Evolutionary conservation across 371 early-diverging fungal species (phyloP), one percentile per base, ranked within the genome.

Genomic region (Rhizopus delemar): DNA sequence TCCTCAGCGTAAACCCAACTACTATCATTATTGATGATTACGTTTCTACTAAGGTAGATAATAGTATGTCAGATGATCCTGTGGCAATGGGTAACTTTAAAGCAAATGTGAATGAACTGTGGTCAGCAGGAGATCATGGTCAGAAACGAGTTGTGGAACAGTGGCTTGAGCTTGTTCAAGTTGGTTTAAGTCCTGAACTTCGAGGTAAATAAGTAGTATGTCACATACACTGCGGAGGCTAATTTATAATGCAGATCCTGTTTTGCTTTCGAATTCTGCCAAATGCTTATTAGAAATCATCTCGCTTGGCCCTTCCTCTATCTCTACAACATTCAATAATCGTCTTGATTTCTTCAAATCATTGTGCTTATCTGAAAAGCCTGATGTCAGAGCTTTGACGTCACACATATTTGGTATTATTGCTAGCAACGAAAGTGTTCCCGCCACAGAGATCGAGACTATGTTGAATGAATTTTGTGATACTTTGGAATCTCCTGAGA

Each of bases 361-460:
- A 0, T 85, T 88, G 38, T 58, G 88, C 16, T 60, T 77, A 0
- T 86, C 89, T 0, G 70, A 83, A 7, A 88, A 87, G 53, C 41
- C 74, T 4, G 91, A 90, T 34, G 85, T 90, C 2, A 77, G 91
- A 31, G 68, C 62, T 12, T 66, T 81, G 15, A 87, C 88, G 73
- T 86, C 90, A 0, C 89, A 88, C 49, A 80, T 91, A 11, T 81
- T 91, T 53, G 92, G 90, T 48, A 86, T 93, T 32, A 77, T 92
- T 34, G 82, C 85, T 6, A 91, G 91, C n/a, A 71, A 71, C 15
- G 51, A 59, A 31, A 63, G 57, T 46, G 63, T 81, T 13, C 60
- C 75, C n/a, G 65, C 69, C 12, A 53, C 70, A 0, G 66, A 70
- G 9, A 69, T 89, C 32, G 71, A 73, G 15, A 57, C 63, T 2